Evolutionary conservation across 768 basidiomycete genomes (phyloP), one percentile per base, ranked within the genome.

Genomic region (Mycena albidolilacea): DNA sequence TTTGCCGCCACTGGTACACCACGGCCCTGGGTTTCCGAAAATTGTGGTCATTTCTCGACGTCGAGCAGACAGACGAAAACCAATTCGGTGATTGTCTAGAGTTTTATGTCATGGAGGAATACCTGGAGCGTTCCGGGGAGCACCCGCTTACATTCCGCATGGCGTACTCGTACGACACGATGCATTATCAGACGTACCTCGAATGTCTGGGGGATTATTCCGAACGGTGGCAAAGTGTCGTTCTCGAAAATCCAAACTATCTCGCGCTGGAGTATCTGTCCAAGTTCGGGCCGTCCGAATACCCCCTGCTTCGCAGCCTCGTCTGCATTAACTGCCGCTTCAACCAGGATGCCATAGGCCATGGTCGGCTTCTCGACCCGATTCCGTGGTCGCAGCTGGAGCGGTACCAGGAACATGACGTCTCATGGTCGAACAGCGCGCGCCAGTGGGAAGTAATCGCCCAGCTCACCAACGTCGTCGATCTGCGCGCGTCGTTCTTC

Each of bases 21-120:
- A 48, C 66, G 1, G 66, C 57, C 35, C 44, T 68, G 3, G 59
- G 59, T 5, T 70, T 70, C 55, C 63, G 39, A 11, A 58, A 64
- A 57, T n/a, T 70, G 19, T 70, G 69, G 69, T 63, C 69, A 6
- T 70, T 63, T 37, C 41, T 70, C 55, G 69, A 70, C 35, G 12
- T 70, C 19, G 62, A 58, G n/a, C 69, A 70, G 41, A 52, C 67
- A 12, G n/a, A 57, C 6, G 55, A 64, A 30, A 64, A 57, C 23
- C 9, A 64, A 23, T 54, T 58, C 10, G 43, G 15, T 9, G 19
- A 21, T 1, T 39, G 43, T 17, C n/a, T 37, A 0, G 35, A 35
- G 1, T 35, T 57, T 17, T 35, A 46, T 21, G 37, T 43, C 41
- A 17, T 63, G 21, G n/a, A 64, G 46, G 30, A 43, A 19, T 70